These are phyloP conservation scores for Corymbia citriodora DNA, from an alignment of 441 rosid genomes.

Conservation along the genomic window DNA sequence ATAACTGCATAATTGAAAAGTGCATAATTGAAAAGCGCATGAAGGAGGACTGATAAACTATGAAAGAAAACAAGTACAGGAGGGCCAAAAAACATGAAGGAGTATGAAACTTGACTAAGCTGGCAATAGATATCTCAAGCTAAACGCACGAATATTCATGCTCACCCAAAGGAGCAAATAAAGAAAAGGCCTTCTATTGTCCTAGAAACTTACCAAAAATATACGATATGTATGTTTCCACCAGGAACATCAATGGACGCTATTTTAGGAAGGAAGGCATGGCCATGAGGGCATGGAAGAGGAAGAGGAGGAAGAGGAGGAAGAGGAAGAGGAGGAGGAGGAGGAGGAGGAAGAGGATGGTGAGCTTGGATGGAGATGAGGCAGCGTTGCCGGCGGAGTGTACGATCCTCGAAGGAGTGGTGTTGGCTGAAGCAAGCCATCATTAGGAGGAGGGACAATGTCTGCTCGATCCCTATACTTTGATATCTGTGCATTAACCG, in stretches of 20 bases:
- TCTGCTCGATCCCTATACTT: background rate
- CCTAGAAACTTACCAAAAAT: background rate
- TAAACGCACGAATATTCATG: background rate
- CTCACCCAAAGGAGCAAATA: background rate
- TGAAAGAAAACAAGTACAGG: background rate
- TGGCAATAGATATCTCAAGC: background rate
- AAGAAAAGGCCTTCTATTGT: background rate
- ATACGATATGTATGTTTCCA: background rate
- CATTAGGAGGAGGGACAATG: background rate
- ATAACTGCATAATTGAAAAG: background rate
- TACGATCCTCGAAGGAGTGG: background rate
- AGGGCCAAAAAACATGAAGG: background rate
- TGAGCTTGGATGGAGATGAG: constrained; percentile 2
- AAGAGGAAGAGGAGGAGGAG: constrained; percentile 1
- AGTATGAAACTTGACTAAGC: background rate
- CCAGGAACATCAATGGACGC: background rate
- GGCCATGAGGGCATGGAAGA: background rate
- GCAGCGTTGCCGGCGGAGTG: background rate
- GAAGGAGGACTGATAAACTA: background rate
- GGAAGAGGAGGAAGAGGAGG: background rate
- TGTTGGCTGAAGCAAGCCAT: background rate
- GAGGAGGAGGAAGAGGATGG: background rate
- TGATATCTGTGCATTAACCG: background rate
- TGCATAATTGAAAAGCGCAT: background rate
- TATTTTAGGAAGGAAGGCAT: background rate